A percentile compares a stretch with the other conserved stretches of the same genome.
phyloP scores from a whole-genome alignment of 176 grass and related monocot genomes.

The Musa acuminata region DNA sequence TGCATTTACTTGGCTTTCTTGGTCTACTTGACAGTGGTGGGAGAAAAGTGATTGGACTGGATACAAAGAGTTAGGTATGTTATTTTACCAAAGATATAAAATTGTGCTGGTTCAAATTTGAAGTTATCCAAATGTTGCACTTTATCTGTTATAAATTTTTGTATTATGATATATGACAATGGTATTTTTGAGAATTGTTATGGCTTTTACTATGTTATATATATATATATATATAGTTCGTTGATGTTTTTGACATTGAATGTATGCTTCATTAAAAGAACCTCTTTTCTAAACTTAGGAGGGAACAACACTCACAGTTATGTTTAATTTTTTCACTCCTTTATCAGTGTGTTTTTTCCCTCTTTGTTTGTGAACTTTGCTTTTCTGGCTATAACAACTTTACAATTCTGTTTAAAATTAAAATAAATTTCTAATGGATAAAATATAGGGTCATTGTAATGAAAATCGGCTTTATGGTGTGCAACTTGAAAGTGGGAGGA shows the following conservation, averaged over 20 bases:
- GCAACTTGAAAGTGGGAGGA: neutral
- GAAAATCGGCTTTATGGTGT: neutral
- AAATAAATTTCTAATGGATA: neutral
- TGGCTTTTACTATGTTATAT: too few relatives aligned
- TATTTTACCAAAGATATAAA: constrained; percentile 7
- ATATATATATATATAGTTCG: too few relatives aligned
- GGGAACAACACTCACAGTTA: neutral
- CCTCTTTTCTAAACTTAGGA: too few relatives aligned
- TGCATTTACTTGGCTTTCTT: constrained; percentile 14
- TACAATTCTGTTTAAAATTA: neutral
- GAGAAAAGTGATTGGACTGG: constrained; percentile 99
- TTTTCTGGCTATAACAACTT: neutral
- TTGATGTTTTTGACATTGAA: too few relatives aligned
- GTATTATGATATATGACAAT: neutral
- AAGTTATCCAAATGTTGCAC: neutral
- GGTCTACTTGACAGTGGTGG: constrained; percentile 78
- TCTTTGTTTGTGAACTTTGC: neutral
- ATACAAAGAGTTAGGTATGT: constrained; percentile 90
- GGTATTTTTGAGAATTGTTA: neutral
- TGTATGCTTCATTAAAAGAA: too few relatives aligned
- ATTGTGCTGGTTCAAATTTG: constrained; percentile 5
- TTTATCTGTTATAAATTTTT: neutral
- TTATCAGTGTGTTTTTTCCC: neutral
- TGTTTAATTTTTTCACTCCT: too few relatives aligned
- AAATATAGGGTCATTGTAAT: neutral